phyloP scores from a whole-genome alignment of 257 asterid species.

The Ehretia macrophylla region DNA sequence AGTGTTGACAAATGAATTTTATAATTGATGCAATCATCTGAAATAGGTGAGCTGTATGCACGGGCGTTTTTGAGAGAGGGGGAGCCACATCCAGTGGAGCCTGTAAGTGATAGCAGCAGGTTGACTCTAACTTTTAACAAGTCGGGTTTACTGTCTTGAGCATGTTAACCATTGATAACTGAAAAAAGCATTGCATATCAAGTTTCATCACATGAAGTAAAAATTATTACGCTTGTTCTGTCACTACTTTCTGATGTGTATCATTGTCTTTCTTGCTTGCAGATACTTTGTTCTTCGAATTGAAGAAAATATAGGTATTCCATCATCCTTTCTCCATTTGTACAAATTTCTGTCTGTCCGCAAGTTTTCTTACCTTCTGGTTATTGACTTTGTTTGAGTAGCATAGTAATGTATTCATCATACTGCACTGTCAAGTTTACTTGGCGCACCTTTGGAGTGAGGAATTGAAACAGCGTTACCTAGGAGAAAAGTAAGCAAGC shows the following conservation, averaged over 20 bases:
- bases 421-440: too few species aligned
- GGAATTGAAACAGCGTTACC: too few species aligned
- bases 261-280: constrained; percentile 28
- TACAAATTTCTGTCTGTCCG: not conserved
- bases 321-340: constrained; percentile 15
- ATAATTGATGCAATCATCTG: constrained; percentile 6
- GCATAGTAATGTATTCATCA: not conserved
- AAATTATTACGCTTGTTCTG: not conserved
- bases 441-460: too few species aligned
- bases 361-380: not conserved
- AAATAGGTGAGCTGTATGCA: constrained; percentile 90
- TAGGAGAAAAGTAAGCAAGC: too few species aligned
- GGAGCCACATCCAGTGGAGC: constrained; percentile 96
- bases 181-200: not conserved
- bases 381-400: constrained; percentile 1
- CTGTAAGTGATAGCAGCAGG: constrained; percentile 99
- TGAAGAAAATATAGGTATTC: constrained; percentile 88
- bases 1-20: constrained; percentile 7
- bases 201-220: not conserved
- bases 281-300: constrained; percentile 93
- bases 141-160: too few species aligned
- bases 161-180: too few species aligned
- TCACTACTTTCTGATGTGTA: constrained; percentile 4
- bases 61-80: constrained; percentile 96
- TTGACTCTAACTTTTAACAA: constrained; percentile 1